Base-by-base conservation (phyloP, 306 rosid species). In the Boehmeria nivea region DNA sequence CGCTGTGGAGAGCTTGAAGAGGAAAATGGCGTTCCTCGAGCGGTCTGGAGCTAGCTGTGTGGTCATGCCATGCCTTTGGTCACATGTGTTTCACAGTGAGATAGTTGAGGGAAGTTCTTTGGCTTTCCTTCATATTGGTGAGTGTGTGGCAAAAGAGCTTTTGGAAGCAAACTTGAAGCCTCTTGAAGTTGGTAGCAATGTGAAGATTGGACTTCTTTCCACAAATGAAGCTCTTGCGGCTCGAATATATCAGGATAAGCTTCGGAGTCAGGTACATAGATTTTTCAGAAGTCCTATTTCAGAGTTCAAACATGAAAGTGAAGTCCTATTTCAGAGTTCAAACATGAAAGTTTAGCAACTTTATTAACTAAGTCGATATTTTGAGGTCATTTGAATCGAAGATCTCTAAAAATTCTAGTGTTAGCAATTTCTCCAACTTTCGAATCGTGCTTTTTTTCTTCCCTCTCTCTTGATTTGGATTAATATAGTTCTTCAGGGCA, bases 41-140 rank as follows among this genome's bases (percentile, higher is more conserved):
- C 70, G 57, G 38, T 85, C 83, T 5, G 94, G 94, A 17, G 94
- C 83, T 57, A 23, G 59, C 6, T 63, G 80, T 49, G 69, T 85
- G 37, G 94, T 68, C 43, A 76, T 85, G 82, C 94, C 94, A 10
- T 85, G 94, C 62, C 94, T 81, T 64, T 62, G 81, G 1, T 81
- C 80, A 43, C 83, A 81, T 33, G 82, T 68, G 11, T 85, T 85
- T 87, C 68, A 81, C 36, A 12, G 69, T 37, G 86, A 81, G 59
- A 68, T 85, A 36, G 73, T 73, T 0, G 49, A 76, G 65, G 88
- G 72, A 22, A 39, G 78, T 59, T 69, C 86, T n/a, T 15, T 79
- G 14, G 76, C 73, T 11, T 81, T 81, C 60, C 82, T 81, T 72
- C 94, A 85, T 57, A 65, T 76, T 33, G 86, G 82, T 64, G 94